Percentiles rank a stretch among this genome's conserved stretches.
These are phyloP conservation scores for Talaromyces piceae DNA, from an alignment of 2,329 filamentous ascomycete genomes.

Conservation along the genomic window DNA sequence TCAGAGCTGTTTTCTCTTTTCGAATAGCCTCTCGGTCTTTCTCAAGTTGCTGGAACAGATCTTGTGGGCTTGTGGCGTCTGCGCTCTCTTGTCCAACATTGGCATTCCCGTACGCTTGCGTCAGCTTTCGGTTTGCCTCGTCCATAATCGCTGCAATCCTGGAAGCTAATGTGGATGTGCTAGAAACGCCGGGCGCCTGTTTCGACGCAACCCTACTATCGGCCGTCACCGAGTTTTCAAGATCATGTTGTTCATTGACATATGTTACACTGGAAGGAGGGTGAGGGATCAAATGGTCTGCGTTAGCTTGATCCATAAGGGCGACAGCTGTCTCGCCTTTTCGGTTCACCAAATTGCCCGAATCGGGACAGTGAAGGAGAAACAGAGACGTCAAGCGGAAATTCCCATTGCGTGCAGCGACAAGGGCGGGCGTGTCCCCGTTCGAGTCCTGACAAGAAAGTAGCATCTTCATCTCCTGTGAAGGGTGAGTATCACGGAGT, in stretches of 20 bases:
- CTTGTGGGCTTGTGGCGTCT: slow-evolving; percentile 35
- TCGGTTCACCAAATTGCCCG: slow-evolving; percentile 73
- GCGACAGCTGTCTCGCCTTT: slow-evolving; percentile 79
- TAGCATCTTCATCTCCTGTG: slow-evolving; percentile 67
- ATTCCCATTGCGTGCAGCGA: slow-evolving; percentile 78
- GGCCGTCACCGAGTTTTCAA: slow-evolving; percentile 21
- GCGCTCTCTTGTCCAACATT: slow-evolving; percentile 51
- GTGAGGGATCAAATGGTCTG: slow-evolving; percentile 57
- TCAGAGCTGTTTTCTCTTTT: slow-evolving; percentile 29
- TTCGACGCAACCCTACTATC: slow-evolving; percentile 21
- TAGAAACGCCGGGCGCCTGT: slow-evolving; percentile 38
- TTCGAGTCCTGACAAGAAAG: slow-evolving; percentile 77
- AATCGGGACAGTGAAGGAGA: slow-evolving; percentile 66
- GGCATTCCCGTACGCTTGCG: slow-evolving; percentile 52
- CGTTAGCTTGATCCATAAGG: slow-evolving; percentile 67
- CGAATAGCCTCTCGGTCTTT: slow-evolving; percentile 37
- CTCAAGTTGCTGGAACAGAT: slow-evolving; percentile 36
- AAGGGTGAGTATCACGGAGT: slow-evolving; percentile 68
- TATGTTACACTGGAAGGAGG: slow-evolving; percentile 61
- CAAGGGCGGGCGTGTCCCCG: slow-evolving; percentile 85
- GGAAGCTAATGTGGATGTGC: slow-evolving; percentile 62
- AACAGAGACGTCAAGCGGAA: slow-evolving; percentile 63
- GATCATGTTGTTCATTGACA: slow-evolving; percentile 31
- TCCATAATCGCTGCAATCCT: slow-evolving; percentile 63
- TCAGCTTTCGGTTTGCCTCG: slow-evolving; percentile 64